These are phyloP conservation scores for Incumbomyces delicatus DNA, from an alignment of 2,329 filamentous ascomycete species.

Conservation along the genomic window DNA sequence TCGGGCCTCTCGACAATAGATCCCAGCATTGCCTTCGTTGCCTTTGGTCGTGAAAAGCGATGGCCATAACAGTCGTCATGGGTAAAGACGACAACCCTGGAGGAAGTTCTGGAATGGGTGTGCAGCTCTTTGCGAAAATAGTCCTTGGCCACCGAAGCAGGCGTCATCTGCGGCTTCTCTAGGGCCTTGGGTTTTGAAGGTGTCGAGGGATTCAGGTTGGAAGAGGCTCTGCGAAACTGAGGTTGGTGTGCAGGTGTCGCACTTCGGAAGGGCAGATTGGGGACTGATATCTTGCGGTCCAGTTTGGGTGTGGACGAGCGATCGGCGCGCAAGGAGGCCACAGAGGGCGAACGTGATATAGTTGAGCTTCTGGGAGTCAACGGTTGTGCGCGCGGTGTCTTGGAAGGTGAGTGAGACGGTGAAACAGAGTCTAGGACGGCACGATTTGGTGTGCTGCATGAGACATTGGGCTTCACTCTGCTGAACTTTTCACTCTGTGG, in stretches of 20 bases:
- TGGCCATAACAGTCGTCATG: constrained; percentile 95
- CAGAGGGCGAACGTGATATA: constrained; percentile 17
- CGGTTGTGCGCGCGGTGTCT: constrained; percentile 12
- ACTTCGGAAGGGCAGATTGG: constrained; percentile 16
- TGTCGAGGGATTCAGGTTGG: constrained; percentile 34
- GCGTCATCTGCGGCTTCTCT: constrained; percentile 36
- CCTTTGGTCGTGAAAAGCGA: constrained; percentile 73
- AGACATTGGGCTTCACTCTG: constrained; percentile 2
- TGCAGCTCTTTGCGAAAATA: constrained; percentile 63
- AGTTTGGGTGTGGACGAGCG: constrained; percentile 14
- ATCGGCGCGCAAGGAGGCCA: constrained; percentile 16
- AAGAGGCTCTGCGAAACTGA: constrained; percentile 24
- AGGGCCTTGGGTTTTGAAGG: constrained; percentile 27
- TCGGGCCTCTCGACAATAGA: constrained; percentile 92
- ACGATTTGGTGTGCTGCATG: constrained; percentile 1
- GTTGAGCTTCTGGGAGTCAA: constrained; percentile 3
- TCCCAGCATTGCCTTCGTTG: constrained; percentile 58
- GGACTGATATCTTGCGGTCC: constrained; percentile 12
- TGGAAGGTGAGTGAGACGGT: constrained; percentile 13
- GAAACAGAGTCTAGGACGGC: constrained; percentile 6
- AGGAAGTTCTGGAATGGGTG: constrained; percentile 43
- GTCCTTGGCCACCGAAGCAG: constrained; percentile 52
- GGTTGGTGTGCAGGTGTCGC: constrained; percentile 19
- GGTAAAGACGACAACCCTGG: constrained; percentile 69
- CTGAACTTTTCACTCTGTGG: constrained; percentile 1